Evolutionary conservation across 2,329 filamentous ascomycete genomes (phyloP), one percentile per base, ranked within the genome.

Genomic region (Monosporascus sp.): DNA sequence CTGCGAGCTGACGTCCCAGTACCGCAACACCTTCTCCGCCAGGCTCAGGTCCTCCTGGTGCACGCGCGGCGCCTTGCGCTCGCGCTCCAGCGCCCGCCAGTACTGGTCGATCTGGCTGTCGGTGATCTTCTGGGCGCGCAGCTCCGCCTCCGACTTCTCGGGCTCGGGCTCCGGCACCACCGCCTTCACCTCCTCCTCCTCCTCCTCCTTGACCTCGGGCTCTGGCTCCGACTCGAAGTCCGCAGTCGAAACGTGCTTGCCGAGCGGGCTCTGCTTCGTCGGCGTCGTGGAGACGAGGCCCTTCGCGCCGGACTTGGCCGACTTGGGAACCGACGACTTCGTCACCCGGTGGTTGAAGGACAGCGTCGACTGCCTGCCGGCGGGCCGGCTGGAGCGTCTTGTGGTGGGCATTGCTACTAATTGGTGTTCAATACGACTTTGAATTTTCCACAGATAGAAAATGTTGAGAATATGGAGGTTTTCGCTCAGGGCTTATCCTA

Each of bases 1-100:
- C 64, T 96, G 89, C 55, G 82, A 89, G 65, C 87, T 94, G 60
- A 96, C 87, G 68, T 99, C 94, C 72, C 94, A 99, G 68, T 96
- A 89, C 58, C 93, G 79, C 63, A 97, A 71, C 25, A 97, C 84
- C 76, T 93, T 96, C 77, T 97, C 92, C 52, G 87, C 79, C 46
- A 88, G 60, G 11, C 77, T 80, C 60, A 97, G 67, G 2, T 78
- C 85, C 62, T 86, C 71, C 71, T 96, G 90, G 65, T 97, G 94
- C 37, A 96, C 84, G 62, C 87, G 75, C 43, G 82, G 81, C 18
- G 89, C 82, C 54, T 78, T 79, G 60, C 90, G 79, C 63, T 84
- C 78, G 41, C 75, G 74, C 74, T 96, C 90, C 59, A 93, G 83
- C 11, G 70, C 70, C 59, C 75, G 76, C 91, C 91, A 97, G 68